Base-by-base conservation (phyloP, 2,329 filamentous ascomycete genomes). In the Harringtonia aguacate region DNA sequence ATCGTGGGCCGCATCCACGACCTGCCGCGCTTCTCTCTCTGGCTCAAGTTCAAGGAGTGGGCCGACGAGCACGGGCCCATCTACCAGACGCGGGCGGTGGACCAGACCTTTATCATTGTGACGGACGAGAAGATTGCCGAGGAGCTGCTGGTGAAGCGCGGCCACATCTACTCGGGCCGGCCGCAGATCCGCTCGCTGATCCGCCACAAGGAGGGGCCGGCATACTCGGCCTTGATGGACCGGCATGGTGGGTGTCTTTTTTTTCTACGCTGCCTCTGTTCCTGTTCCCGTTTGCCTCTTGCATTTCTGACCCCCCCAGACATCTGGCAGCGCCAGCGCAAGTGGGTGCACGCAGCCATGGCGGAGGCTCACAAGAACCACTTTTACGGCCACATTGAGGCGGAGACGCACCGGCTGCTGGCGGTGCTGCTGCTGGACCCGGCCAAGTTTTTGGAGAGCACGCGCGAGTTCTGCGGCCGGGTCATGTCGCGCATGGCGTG, bases 31-130 rank as follows among this genome's bases (percentile, higher is more conserved):
- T 65, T 68, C 46, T 56, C 58, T 20, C 58, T 71, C 54, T 72
- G 69, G 69, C 62, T 70, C 51, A 72, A 72, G 56, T 70, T 72
- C 55, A 66, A 68, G 50, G 64, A 68, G 49, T 69, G 66, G 66
- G 63, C 63, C 13, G 60, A 66, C 41, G 55, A 56, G 17, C 58
- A 63, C 39, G 66, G 66, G 0, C 65, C 66, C 3, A 68, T 69
- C 48, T 69, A 65, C 52, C 58, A 67, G 52, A 67, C 63, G 6
- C 61, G 57, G 36, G 61, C 62, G 43, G 52, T 64, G 29, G 58
- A 62, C 34, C 57, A 64, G 48, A 63, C 58, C 27, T 68, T 68
- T 46, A 50, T 69, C 46, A 61, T 73, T 49, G 54, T 73, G 13
- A 69, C 68, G 2, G 65, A 70, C 33, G 66, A 70, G 50, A 61